These are phyloP conservation scores for Kuraishia piskuri DNA, from an alignment of 805 yeast species.

Conservation along the genomic window DNA sequence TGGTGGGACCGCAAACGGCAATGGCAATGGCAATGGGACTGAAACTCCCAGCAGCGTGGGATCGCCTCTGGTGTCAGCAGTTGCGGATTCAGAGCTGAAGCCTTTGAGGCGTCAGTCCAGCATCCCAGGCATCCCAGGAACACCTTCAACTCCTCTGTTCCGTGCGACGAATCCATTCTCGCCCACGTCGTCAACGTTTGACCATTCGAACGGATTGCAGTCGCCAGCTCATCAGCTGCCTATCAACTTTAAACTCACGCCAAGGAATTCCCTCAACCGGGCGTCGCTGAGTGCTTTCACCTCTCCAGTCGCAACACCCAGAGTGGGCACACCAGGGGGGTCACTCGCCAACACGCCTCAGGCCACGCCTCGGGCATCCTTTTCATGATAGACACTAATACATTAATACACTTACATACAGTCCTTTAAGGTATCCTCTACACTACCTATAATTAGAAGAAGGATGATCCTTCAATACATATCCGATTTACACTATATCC, in stretches of 20 bases:
- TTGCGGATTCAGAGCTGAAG: not conserved
- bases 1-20: too few relatives aligned
- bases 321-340: constrained; percentile 7
- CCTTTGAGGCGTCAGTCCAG: not conserved
- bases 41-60: constrained; percentile 25
- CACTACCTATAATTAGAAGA: too few relatives aligned
- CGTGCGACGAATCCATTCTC: constrained; percentile 10
- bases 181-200: not conserved
- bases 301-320: constrained; percentile 5
- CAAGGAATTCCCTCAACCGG: constrained; percentile 12
- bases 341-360: constrained; percentile 8
- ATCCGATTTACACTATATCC: too few relatives aligned
- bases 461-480: too few relatives aligned
- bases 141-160: constrained; percentile 5
- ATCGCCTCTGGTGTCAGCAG: not conserved
- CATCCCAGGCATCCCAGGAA: not conserved
- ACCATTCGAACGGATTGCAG: constrained; percentile 6
- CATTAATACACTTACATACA: not conserved
- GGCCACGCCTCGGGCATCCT: constrained; percentile 6
- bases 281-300: constrained; percentile 5
- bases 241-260: constrained; percentile 15
- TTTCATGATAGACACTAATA: not conserved
- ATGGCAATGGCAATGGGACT: constrained; percentile 25
- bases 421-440: too few relatives aligned
- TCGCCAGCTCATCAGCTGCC: constrained; percentile 6